Evolutionary conservation across 345 rosid species (phyloP).

Genomic region (Pelargonium nanum): DNA sequence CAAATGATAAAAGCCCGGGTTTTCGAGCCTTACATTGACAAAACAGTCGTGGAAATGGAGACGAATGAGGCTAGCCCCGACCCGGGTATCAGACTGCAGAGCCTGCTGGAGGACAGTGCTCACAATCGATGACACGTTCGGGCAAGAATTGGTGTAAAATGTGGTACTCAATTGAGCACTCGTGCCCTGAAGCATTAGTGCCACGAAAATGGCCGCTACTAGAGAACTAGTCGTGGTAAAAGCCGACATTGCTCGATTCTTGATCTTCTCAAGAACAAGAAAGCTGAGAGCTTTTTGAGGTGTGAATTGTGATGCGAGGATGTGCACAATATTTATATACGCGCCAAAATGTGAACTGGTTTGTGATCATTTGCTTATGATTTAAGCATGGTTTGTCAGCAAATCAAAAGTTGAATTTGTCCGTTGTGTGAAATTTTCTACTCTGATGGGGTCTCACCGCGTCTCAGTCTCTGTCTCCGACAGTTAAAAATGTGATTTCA

Average conservation of each 20-base stretch:
- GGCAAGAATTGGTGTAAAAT: conserved; percentile 52
- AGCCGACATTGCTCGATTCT: neutral
- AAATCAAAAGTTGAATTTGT: neutral
- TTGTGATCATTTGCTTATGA: no score
- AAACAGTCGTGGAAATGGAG: conserved; percentile 89
- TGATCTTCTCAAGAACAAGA: no score
- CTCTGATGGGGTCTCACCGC: neutral
- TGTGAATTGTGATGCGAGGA: no score
- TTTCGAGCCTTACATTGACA: conserved; percentile 35
- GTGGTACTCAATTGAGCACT: conserved; percentile 43
- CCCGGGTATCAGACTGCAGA: conserved; percentile 43
- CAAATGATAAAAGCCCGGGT: neutral
- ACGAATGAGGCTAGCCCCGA: conserved; percentile 67
- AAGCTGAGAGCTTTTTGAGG: no score
- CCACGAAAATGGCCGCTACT: neutral
- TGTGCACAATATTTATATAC: neutral
- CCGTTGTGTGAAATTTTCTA: neutral
- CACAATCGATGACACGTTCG: conserved; percentile 49
- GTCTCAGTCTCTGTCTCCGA: neutral
- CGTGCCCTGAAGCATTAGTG: neutral
- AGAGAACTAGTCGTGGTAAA: neutral
- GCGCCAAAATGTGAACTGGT: neutral
- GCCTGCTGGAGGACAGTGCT: conserved; percentile 48
- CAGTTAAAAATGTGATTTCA: neutral
- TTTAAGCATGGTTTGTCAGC: neutral